phyloP scores from a whole-genome alignment of 208 protist species.

The Tetramitus jugosus region DNA sequence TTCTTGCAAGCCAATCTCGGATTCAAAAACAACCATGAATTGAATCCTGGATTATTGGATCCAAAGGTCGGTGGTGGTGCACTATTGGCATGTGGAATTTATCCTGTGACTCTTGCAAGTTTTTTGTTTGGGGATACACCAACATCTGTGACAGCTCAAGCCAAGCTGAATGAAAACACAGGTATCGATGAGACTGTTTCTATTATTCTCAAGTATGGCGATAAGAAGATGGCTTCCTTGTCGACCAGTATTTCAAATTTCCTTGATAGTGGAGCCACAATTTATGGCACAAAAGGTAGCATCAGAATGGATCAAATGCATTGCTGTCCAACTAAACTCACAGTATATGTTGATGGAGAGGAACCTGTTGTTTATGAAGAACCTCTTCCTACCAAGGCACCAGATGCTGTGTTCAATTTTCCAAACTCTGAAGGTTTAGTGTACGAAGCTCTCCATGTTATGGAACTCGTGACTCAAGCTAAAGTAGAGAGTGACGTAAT shows the following conservation, averaged over 20 bases:
- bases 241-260: neutral
- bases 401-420: conserved; percentile 1
- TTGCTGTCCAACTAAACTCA: conserved; percentile 8
- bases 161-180: neutral
- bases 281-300: conserved; percentile 2
- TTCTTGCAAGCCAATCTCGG: neutral
- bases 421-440: conserved; percentile 15
- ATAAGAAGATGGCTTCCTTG: neutral
- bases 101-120: conserved; percentile 3
- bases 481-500: neutral
- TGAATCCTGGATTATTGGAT: neutral
- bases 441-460: conserved; percentile 17
- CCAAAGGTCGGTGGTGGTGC: neutral
- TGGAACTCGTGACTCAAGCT: too few species aligned
- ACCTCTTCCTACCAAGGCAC: neutral
- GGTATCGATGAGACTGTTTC: neutral
- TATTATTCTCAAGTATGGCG: neutral
- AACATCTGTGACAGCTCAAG: neutral
- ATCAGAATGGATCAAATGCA: neutral
- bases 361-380: neutral
- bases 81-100: conserved; percentile 27
- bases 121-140: neutral
- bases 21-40: neutral
- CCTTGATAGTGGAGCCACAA: neutral
- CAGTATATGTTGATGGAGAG: neutral